Evolutionary conservation across 768 basidiomycete genomes (phyloP), one percentile per base, ranked within the genome.

Genomic region (Nidula microcarpa): DNA sequence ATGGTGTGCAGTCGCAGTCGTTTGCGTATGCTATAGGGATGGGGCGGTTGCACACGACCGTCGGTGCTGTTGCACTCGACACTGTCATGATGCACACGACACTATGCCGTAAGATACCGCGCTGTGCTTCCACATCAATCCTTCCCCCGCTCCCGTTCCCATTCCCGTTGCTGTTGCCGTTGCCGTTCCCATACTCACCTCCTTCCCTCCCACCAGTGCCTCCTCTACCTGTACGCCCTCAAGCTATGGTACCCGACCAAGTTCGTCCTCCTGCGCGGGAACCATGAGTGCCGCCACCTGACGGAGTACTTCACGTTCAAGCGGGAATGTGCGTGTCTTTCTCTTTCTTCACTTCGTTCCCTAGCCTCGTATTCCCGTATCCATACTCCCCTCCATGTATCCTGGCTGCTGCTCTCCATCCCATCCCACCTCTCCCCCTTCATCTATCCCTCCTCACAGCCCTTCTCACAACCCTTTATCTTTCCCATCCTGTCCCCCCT

Each of bases 221-320:
- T 98, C 9, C 71, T 98, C 45, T 98, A 96, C 71, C 81, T 98
- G 18, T 98, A 94, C 72, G 77, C 91, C 10, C 82, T 97, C 70
- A 98, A 98, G 74, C 84, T 98, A 44, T 87, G 86, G 77, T 88
- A 88, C 61, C 96, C 96, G 3, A 80, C 79, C 56, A 87, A 87
- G 35, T 74, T 98, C 44, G 82, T 85, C 54, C 78, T 98, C 33
- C 78, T 98, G 35, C 86, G 96, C 47, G 96, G 96, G 7, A 98
- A 98, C 67, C 96, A 98, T 72, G 96, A 98, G 76, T 98, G 96
- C 67, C 84, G 88, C 36, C 95, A 98, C 73, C 76, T 98, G 46
- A 98, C 96, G 2, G 94, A 95, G 70, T 97, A 95, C 68, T 98
- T 98, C 65, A 98, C 96, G 7, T 98, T 98, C 77, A 95, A 94